Evolutionary conservation across 495 filamentous ascomycete species (phyloP).

Genomic region (Usnea hakonensis): DNA sequence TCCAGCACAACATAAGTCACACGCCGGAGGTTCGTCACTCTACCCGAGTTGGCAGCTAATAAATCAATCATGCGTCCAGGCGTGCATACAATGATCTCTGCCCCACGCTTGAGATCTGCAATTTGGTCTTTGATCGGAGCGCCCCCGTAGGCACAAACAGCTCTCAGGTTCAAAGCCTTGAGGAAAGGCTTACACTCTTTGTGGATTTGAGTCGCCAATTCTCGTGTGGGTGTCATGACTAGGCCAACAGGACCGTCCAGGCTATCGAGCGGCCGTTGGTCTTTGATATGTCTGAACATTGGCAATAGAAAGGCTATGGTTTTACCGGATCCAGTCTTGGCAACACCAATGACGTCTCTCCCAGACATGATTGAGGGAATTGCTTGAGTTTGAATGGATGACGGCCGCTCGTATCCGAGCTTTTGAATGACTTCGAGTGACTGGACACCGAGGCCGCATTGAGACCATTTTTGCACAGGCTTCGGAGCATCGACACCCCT

Average conservation of each 20-base stretch:
- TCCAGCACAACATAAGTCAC: conserved; percentile 93
- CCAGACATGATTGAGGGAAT: conserved; percentile 95
- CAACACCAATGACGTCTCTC: conserved; percentile 90
- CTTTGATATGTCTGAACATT: conserved; percentile 97
- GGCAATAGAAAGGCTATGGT: conserved; percentile 91
- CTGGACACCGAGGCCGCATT: conserved; percentile 81
- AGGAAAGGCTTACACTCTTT: conserved; percentile 89
- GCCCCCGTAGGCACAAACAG: conserved; percentile 93
- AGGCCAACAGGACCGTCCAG: conserved; percentile 82
- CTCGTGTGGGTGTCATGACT: conserved; percentile 91
- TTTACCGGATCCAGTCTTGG: conserved; percentile 98
- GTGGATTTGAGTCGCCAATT: conserved; percentile 91
- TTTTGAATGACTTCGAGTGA: conserved; percentile 80
- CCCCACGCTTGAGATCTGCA: conserved; percentile 86
- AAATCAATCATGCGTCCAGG: conserved; percentile 97
- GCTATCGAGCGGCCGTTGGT: conserved; percentile 73
- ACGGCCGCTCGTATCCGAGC: conserved; percentile 81
- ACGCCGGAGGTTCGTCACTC: conserved; percentile 82
- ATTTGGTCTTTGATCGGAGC: conserved; percentile 98
- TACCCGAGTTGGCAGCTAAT: conserved; percentile 80
- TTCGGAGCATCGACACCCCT: conserved; percentile 78
- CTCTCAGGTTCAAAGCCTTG: conserved; percentile 80
- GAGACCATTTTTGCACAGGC: conserved; percentile 92
- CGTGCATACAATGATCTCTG: conserved; percentile 91
- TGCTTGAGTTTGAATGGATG: conserved; percentile 90